Conservation (phyloP, 208 protist genomes). For the Leishmania lainsoni region DNA sequence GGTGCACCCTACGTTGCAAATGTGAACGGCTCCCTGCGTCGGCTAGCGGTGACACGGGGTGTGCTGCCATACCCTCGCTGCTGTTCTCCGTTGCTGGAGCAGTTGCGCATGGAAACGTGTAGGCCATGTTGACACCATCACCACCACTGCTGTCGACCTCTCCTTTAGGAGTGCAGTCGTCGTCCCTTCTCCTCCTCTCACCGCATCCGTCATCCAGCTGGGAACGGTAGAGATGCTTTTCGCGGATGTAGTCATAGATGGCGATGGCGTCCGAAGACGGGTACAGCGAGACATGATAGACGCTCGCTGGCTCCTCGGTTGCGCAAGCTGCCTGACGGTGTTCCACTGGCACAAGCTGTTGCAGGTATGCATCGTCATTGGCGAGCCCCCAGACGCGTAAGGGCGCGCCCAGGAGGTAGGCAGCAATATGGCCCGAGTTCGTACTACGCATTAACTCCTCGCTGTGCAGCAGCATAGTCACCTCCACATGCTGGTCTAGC, state of each 20-base stretch:
- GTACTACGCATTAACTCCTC: constrained; percentile 85
- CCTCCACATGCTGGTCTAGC: constrained; percentile 29
- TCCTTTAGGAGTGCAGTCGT: neutral
- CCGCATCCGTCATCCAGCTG: neutral
- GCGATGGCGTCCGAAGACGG: constrained; percentile 30
- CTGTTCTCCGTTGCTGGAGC: neutral
- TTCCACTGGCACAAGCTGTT: constrained; percentile 3
- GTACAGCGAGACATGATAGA: constrained; percentile 51
- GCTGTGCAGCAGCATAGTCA: constrained; percentile 80
- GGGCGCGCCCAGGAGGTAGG: constrained; percentile 67
- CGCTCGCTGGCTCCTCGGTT: neutral
- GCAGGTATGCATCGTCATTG: constrained; percentile 61
- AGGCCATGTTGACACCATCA: neutral
- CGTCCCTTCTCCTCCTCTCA: neutral
- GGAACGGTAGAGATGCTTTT: constrained; percentile 3
- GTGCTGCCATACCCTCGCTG: neutral
- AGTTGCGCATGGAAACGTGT: neutral
- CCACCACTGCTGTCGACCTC: neutral
- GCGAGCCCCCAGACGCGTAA: constrained; percentile 76
- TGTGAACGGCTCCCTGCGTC: neutral
- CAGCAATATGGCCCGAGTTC: constrained; percentile 85
- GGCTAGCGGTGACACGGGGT: neutral
- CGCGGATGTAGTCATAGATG: constrained; percentile 24
- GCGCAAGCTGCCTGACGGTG: neutral
- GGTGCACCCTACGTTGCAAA: constrained; percentile 38